phyloP scores from a whole-genome alignment of 176 grass and related monocot genomes.

The Musa troglodytarum region DNA sequence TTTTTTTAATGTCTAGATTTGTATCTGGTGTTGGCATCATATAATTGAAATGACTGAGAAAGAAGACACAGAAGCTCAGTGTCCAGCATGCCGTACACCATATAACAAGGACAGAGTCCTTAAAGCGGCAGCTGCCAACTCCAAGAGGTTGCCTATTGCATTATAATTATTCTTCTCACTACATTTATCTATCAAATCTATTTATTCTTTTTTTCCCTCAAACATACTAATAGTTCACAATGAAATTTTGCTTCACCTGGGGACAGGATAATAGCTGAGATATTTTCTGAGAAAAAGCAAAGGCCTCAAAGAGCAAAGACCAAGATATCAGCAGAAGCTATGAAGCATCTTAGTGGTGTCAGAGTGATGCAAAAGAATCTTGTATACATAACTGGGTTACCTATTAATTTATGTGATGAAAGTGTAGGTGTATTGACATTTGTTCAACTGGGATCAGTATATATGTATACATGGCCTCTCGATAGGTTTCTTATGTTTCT shows the following conservation, averaged over 20 bases:
- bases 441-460: background rate
- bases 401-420: slow-evolving; percentile 76
- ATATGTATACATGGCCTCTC: background rate
- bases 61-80: slow-evolving; percentile 85
- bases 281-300: slow-evolving; percentile 75
- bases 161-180: background rate
- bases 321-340: slow-evolving; percentile 63
- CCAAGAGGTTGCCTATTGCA: slow-evolving; percentile 38
- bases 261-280: slow-evolving; percentile 62
- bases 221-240: slow-evolving; percentile 6
- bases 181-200: background rate
- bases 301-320: slow-evolving; percentile 70
- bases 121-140: slow-evolving; percentile 74
- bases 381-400: slow-evolving; percentile 92
- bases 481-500: background rate
- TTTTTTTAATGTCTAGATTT: slow-evolving; percentile 40
- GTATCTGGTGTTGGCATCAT: slow-evolving; percentile 99
- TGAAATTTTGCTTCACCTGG: background rate
- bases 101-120: slow-evolving; percentile 97
- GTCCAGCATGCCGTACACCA: slow-evolving; percentile 67
- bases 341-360: slow-evolving; percentile 76
- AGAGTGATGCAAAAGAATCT: slow-evolving; percentile 98
- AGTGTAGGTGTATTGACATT: slow-evolving; percentile 41
- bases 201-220: background rate
- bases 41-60: slow-evolving; percentile 98